Evolutionary conservation across 2,329 filamentous ascomycete genomes (phyloP), one percentile per base, ranked within the genome.

Genomic region (Sphaerulina populicola): DNA sequence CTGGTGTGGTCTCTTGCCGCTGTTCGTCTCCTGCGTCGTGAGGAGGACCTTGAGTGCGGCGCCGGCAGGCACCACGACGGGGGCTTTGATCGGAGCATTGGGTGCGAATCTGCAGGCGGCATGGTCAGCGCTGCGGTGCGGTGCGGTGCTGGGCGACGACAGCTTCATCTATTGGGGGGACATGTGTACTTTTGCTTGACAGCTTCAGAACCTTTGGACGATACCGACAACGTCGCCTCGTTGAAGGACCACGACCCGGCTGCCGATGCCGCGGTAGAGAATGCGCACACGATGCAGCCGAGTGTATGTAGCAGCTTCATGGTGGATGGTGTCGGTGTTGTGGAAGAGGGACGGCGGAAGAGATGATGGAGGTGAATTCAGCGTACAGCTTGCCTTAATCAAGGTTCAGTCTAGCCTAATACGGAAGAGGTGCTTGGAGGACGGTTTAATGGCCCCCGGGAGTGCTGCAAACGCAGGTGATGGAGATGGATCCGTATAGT

Each of bases 1-100:
- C 72, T 98, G 93, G 71, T 98, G 93, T 61, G 93, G 88, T 59
- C 86, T 82, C 76, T 89, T 91, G 42, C 80, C 78, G 61, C 82
- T 83, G 70, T 82, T 82, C 66, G 80, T 83, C 64, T 95, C 88
- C 67, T 85, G 85, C 7, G 88, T 79, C 31, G 88, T 94, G 63
- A 98, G 73, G 59, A 82, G 72, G 59, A 98, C 73, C 74, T 93
- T 95, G 65, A 97, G 75, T 38, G 82, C 81, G 66, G 94, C 89
- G 48, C 79, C 69, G 48, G 77, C 70, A 56, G 81, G 80, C 56
- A 53, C 10, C 56, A 60, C 21, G 40, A 55, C 12, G 37, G 52
- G 56, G 90, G 74, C 14, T 81, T 77, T 7, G 77, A 74, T 56
- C 77, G 52, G 52, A 23, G 39, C 39, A 29, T 27, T 37, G 3